Base-by-base conservation (phyloP, 768 basidiomycete genomes). In the Phaeotremella fagi region DNA sequence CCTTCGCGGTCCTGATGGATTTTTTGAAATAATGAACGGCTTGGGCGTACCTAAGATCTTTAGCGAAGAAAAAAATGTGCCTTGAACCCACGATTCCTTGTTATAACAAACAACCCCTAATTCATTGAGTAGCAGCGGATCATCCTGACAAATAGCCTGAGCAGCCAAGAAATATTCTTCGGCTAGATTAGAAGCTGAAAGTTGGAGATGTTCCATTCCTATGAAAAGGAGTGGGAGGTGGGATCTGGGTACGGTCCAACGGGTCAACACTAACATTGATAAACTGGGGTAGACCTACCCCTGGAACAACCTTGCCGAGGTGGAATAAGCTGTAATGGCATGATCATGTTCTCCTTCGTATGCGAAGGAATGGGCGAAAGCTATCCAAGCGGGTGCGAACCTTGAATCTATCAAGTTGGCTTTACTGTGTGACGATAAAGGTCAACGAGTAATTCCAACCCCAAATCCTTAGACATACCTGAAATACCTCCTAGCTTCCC, bases 261-360 rank as follows among this genome's bases (percentile, higher is more conserved):
- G n/a, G 18, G 18, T 36, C 45, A 29, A 11, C 31, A 22, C 12
- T 41, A 7, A 7, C 7, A 27, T 23, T 27, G 22, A 25, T 18
- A 16, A n/a, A 52, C 42, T n/a, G 22, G 38, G 11, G 63, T 81
- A 47, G 69, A 56, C 75, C 45, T 48, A 91, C 88, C 94, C 95
- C 54, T 86, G 87, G 71, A 97, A 97, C 79, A 98, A 85, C 29
- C 94, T 79, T 3, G 90, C 88, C 53, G 90, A 91, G 0, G 95
- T 98, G 22, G 94, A 97, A 74, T 99, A 99, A 1, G 95, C 94
- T 0, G 90, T 97, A 41, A 98, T 89, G 2, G 95, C 94, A 66
- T 97, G 92, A 63, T 98, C 94, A 77, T 98, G 95, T 72, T 99
- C 95, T 15, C 92, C 92, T 73, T 99, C 95, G 61, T 88, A 78